Evolutionary conservation across 2,329 filamentous ascomycete genomes (phyloP), one percentile per base, ranked within the genome.

Genomic region (Talaromyces sp.): DNA sequence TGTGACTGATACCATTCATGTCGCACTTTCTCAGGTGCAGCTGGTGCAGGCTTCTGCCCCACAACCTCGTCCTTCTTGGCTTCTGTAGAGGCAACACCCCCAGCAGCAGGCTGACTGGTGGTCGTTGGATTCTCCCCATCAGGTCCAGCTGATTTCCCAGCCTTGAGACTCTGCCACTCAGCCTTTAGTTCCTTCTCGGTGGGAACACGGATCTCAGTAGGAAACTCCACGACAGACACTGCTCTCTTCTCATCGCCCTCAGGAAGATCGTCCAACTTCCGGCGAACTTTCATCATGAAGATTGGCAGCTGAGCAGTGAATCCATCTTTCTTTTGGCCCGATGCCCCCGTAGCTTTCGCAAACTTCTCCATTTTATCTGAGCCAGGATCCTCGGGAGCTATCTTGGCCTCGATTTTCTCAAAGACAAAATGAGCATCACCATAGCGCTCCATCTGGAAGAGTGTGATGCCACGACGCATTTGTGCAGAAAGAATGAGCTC

Each of bases 401-500:
- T 73, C 62, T 80, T 80, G 55, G 76, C 77, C 37, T 68, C 65
- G 13, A 86, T 79, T 27, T 80, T 72, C n/a, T 74, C 77, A 17
- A 92, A 84, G 58, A 92, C 84, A 61, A 85, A 82, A 53, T 86
- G 82, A 0, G 91, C 87, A 72, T 97, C 88, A 3, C 87, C 91
- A 63, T 86, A 90, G 48, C 84, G 81, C 30, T 83, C 84, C 36
- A 91, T 77, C 44, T 86, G 83, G 70, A 85, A 89, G 22, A 93
- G 79, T 10, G 88, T 82, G 11, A 96, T 84, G 4, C 85, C 89
- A 33, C 93, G 85, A 62, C 92, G 85, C 65, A 94, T 84, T 65
- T 97, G 90, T 1, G 90, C 87, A n/a, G 90, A 84, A 41, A 86
- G 80, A 70, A 97, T 90, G 27, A 88, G 81, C 59, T 90, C 85